Percentiles rank a stretch among this genome's conserved stretches.
phyloP scores from a whole-genome alignment of 2,329 filamentous ascomycete genomes.

The Cladosporium halotolerans region DNA sequence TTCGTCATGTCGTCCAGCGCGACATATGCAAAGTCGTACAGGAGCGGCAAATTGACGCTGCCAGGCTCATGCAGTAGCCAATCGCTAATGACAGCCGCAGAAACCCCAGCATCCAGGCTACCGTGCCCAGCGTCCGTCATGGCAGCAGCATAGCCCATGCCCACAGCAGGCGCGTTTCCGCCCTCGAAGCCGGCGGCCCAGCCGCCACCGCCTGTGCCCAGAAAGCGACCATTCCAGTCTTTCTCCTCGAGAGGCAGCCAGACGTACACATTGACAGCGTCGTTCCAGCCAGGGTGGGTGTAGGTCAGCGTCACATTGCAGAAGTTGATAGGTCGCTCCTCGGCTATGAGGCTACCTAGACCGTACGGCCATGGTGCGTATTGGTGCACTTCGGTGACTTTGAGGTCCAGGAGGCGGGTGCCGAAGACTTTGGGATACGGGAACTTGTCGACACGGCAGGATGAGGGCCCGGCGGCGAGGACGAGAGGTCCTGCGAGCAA shows the following conservation, averaged over 20 bases:
- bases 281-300: conserved; percentile 32
- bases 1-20: conserved; percentile 23
- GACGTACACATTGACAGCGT: conserved; percentile 28
- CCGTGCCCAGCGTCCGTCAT: conserved; percentile 39
- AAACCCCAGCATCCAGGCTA: conserved; percentile 24
- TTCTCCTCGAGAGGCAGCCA: conserved; percentile 27
- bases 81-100: not conserved
- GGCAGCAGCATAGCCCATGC: conserved; percentile 35
- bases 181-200: conserved; percentile 33
- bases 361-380: conserved; percentile 4
- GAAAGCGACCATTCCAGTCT: conserved; percentile 22
- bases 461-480: not conserved
- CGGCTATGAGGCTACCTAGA: not conserved
- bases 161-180: conserved; percentile 34
- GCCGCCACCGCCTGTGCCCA: conserved; percentile 37
- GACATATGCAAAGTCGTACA: conserved; percentile 43
- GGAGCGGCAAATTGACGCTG: conserved; percentile 41
- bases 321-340: conserved; percentile 17
- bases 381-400: not conserved
- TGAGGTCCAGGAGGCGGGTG: not conserved
- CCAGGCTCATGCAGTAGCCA: conserved; percentile 32
- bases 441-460: not conserved
- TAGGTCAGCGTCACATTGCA: conserved; percentile 36
- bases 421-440: not conserved
- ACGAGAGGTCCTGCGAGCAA: not conserved